phyloP scores from a whole-genome alignment of 2,329 filamentous ascomycete species.

The Fusarium sp. region DNA sequence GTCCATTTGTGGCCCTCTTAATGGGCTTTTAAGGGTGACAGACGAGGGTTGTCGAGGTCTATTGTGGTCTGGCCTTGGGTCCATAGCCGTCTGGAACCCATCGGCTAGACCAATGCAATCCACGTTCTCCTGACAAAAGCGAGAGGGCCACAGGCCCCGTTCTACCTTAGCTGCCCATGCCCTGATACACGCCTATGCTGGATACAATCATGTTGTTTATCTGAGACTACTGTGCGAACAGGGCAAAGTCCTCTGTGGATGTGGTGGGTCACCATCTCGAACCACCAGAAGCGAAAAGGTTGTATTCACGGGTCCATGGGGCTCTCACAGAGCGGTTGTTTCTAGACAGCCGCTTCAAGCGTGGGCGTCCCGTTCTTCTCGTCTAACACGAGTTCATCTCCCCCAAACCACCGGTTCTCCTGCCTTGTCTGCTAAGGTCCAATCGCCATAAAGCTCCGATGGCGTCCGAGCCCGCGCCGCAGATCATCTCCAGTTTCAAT shows the following conservation, averaged over 20 bases:
- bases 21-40: background rate
- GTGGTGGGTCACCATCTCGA: slow-evolving; percentile 1
- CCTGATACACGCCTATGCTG: background rate
- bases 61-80: slow-evolving; percentile 21
- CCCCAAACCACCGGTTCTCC: slow-evolving; percentile 32
- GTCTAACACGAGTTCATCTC: slow-evolving; percentile 21
- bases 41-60: background rate
- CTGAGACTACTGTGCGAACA: background rate
- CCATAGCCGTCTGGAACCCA: slow-evolving; percentile 29
- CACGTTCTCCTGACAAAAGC: slow-evolving; percentile 3
- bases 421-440: slow-evolving; percentile 19
- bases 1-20: slow-evolving; percentile 16
- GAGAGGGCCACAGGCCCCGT: background rate
- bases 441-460: slow-evolving; percentile 36
- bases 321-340: background rate
- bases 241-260: slow-evolving; percentile 5
- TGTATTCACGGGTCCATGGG: background rate
- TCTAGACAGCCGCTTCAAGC: slow-evolving; percentile 26
- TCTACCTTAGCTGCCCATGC: background rate
- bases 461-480: slow-evolving; percentile 35
- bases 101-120: slow-evolving; percentile 5
- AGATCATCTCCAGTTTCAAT: slow-evolving; percentile 51
- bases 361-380: slow-evolving; percentile 15
- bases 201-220: background rate
- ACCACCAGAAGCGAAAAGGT: slow-evolving; percentile 1